Conservation (phyloP, 495 filamentous ascomycete species). For the Xylaria sp. region DNA sequence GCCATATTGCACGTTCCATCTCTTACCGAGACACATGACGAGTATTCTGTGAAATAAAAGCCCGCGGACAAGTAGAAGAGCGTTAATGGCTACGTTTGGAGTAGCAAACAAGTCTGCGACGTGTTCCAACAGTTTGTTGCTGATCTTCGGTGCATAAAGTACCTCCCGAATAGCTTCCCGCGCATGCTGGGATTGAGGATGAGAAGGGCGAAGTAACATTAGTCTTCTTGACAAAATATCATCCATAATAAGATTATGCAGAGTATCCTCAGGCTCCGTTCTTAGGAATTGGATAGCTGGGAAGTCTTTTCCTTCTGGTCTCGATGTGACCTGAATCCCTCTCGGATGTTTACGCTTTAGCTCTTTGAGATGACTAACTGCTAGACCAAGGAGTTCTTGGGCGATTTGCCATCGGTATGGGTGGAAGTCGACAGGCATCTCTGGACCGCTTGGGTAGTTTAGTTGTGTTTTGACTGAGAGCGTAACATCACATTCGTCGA, state of each 20-base stretch:
- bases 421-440: conserved; percentile 57
- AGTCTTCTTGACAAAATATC: conserved; percentile 37
- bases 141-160: conserved; percentile 36
- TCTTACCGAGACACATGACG: conserved; percentile 47
- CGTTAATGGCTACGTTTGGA: conserved; percentile 41
- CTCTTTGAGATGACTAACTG: conserved; percentile 40
- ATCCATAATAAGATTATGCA: conserved; percentile 42
- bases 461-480: conserved; percentile 56
- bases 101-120: conserved; percentile 41
- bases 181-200: conserved; percentile 24
- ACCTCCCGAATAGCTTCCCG: conserved; percentile 39
- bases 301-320: conserved; percentile 28
- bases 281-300: conserved; percentile 51
- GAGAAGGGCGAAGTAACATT: conserved; percentile 38
- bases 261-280: conserved; percentile 44
- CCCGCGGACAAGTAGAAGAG: conserved; percentile 50
- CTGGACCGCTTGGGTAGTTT: conserved; percentile 58
- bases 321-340: conserved; percentile 50
- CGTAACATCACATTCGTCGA: conserved; percentile 65
- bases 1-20: conserved; percentile 56
- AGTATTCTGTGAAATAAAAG: conserved; percentile 48
- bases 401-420: conserved; percentile 57
- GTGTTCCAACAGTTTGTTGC: conserved; percentile 25
- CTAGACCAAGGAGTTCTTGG: conserved; percentile 51
- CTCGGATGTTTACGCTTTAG: conserved; percentile 42